These are phyloP conservation scores for Epithele typhae DNA, from an alignment of 768 basidiomycete genomes.

Conservation along the genomic window DNA sequence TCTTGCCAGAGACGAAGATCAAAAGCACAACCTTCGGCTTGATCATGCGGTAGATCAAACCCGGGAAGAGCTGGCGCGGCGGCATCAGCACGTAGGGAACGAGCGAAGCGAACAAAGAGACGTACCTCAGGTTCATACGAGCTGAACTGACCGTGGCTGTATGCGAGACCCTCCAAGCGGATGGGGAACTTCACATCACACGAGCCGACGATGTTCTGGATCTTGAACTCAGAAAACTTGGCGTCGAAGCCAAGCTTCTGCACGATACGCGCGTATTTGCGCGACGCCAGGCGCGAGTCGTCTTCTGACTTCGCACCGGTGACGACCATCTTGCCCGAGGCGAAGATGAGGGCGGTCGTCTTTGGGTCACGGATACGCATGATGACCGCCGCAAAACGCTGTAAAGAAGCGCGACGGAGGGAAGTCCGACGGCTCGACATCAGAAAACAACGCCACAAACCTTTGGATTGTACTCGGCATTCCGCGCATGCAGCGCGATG, in stretches of 20 bases:
- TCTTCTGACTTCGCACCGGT: conserved; percentile 99
- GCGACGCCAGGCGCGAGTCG: conserved; percentile 92
- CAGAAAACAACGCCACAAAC: conserved; percentile 60
- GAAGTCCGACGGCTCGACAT: conserved; percentile 54
- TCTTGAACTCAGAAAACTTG: conserved; percentile 99
- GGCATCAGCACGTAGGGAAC: neutral
- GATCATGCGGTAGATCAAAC: conserved; percentile 99
- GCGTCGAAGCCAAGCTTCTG: conserved; percentile 99
- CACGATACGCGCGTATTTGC: conserved; percentile 98
- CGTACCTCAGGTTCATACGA: conserved; percentile 95
- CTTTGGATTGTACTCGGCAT: conserved; percentile 99
- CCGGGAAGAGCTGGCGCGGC: conserved; percentile 86
- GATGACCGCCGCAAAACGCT: conserved; percentile 99
- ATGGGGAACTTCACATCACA: conserved; percentile 99
- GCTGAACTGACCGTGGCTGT: conserved; percentile 97
- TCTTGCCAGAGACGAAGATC: conserved; percentile 99
- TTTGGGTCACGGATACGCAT: conserved; percentile 99
- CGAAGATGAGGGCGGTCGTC: conserved; percentile 98
- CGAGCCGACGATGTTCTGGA: conserved; percentile 97
- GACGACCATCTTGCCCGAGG: conserved; percentile 99
- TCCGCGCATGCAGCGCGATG: conserved; percentile 94
- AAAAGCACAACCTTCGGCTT: conserved; percentile 98
- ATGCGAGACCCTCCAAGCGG: conserved; percentile 94
- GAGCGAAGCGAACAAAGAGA: conserved; percentile 8
- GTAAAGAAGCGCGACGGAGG: conserved; percentile 48